Conservation (phyloP, 768 basidiomycete species). For the Saitozyma sp. region DNA sequence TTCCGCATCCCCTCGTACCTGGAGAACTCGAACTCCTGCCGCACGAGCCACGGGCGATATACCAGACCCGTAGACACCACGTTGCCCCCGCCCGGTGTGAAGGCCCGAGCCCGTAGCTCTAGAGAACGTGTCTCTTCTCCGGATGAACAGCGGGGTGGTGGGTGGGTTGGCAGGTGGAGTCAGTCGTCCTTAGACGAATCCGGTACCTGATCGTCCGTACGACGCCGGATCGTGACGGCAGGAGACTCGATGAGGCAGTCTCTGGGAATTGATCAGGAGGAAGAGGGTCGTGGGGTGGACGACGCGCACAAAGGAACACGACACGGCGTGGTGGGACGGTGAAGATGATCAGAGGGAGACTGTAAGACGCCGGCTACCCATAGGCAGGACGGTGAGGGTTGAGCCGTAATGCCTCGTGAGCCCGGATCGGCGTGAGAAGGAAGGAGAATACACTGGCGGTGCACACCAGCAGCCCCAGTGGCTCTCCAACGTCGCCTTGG, state of each 20-base stretch:
- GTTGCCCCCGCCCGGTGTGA: slow-evolving; percentile 22
- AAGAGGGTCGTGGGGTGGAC: background rate
- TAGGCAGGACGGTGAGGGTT: no score
- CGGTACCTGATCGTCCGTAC: background rate
- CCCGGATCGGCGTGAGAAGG: no score
- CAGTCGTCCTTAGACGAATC: background rate
- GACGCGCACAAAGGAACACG: background rate
- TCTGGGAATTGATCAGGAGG: background rate
- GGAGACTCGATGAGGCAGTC: background rate
- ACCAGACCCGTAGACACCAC: background rate
- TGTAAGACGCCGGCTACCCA: no score
- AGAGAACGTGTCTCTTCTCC: slow-evolving; percentile 18
- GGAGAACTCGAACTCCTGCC: background rate
- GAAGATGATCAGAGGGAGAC: no score
- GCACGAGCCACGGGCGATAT: slow-evolving; percentile 1
- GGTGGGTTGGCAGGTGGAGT: slow-evolving; percentile 2
- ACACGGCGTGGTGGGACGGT: no score
- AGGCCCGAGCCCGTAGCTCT: slow-evolving; percentile 36
- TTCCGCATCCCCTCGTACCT: slow-evolving; percentile 1
- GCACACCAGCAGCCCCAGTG: no score
- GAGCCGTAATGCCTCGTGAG: no score
- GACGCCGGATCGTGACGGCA: slow-evolving; percentile 7
- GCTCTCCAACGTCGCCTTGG: no score
- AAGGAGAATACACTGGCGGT: no score
- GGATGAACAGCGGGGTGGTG: slow-evolving; percentile 8